These are phyloP conservation scores for Eucalyptus regnans DNA, from an alignment of 345 rosid genomes.

Conservation along the genomic window DNA sequence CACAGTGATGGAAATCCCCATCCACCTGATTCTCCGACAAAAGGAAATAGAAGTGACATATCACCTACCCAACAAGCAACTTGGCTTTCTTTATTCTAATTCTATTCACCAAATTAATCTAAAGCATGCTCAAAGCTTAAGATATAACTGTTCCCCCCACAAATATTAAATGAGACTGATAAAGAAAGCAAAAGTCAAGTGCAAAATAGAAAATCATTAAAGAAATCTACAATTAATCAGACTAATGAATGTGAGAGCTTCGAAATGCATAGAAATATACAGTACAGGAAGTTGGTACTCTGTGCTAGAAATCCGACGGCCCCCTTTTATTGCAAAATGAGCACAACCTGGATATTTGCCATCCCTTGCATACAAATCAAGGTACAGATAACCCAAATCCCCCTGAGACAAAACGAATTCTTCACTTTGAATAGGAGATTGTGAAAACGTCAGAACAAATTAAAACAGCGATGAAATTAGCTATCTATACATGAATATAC, in stretches of 20 bases:
- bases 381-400: conserved; percentile 81
- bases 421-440: not conserved
- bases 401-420: conserved; percentile 39
- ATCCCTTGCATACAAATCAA: conserved; percentile 75
- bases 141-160: not conserved
- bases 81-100: not conserved
- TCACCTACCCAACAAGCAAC: not conserved
- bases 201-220: not conserved
- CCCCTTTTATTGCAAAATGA: conserved; percentile 85
- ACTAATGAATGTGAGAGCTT: not conserved
- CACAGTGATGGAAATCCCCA: not conserved
- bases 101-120: not conserved
- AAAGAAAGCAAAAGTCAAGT: not conserved
- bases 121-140: not conserved
- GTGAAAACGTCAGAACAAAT: not conserved
- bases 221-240: not conserved
- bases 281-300: conserved; percentile 95
- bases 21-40: not conserved
- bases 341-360: conserved; percentile 99
- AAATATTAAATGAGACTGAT: not conserved
- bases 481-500: conserved; percentile 7
- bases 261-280: not conserved
- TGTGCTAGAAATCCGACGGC: conserved; percentile 61
- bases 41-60: not conserved
- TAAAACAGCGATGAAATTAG: not conserved